Conservation (phyloP, 129 eudicot species). For the Flaveria brownii region DNA sequence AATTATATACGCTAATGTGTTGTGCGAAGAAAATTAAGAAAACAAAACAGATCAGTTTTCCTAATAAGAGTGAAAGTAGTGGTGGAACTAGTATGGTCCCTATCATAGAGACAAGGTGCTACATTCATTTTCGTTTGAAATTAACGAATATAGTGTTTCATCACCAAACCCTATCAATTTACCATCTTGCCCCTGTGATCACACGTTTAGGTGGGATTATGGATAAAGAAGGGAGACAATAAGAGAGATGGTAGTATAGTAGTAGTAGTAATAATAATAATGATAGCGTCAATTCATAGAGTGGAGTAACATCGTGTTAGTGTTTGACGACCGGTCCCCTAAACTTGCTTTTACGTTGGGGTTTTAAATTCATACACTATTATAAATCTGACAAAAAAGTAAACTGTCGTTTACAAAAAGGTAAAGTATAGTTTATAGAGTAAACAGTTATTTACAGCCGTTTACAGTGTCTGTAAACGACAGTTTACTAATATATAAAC, state of each 20-base stretch:
- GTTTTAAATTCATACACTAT: no score
- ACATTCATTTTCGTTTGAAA: background rate
- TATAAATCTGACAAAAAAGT: no score
- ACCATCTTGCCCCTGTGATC: background rate
- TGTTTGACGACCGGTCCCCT: slow-evolving; percentile 10
- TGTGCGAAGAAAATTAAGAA: no score
- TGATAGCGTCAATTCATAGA: slow-evolving; percentile 21
- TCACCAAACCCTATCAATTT: slow-evolving; percentile 11
- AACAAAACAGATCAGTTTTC: no score
- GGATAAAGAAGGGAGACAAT: background rate
- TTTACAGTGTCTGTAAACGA: no score
- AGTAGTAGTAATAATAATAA: background rate
- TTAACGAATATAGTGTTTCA: slow-evolving; percentile 11
- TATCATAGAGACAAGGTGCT: background rate
- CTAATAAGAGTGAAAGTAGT: background rate
- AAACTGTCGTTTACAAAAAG: no score
- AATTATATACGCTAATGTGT: no score
- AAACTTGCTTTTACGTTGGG: background rate
- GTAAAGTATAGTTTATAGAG: no score
- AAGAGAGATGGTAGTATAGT: background rate
- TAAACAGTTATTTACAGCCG: no score
- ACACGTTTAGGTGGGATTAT: background rate
- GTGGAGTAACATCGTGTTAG: background rate
- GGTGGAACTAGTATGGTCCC: background rate
- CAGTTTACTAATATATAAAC: no score